These are phyloP conservation scores for Hyaloscypha hepaticicola DNA, from an alignment of 495 filamentous ascomycete species.

Conservation along the genomic window DNA sequence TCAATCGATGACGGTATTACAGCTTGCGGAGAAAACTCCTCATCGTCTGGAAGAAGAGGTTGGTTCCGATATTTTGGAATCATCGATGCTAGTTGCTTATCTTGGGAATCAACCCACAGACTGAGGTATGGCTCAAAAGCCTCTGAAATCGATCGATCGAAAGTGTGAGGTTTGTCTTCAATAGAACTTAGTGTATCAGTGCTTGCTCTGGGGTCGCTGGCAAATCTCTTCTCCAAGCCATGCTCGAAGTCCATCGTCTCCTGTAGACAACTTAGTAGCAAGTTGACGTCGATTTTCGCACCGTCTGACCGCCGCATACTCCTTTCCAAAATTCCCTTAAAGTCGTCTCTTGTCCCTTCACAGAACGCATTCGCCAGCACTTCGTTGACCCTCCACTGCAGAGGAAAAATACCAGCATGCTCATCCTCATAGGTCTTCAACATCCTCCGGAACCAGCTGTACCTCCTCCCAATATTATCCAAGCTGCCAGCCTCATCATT, in stretches of 20 bases:
- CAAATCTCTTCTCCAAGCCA: constrained; percentile 79
- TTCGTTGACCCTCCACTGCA: constrained; percentile 87
- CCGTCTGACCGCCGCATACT: constrained; percentile 78
- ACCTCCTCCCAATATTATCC: constrained; percentile 94
- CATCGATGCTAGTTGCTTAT: constrained; percentile 80
- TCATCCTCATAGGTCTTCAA: constrained; percentile 96
- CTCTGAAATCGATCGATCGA: constrained; percentile 91
- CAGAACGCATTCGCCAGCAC: constrained; percentile 90
- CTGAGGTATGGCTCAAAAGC: constrained; percentile 97
- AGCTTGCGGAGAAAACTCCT: constrained; percentile 88
- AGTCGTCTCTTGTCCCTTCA: constrained; percentile 93
- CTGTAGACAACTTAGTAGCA: constrained; percentile 87
- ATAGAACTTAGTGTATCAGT: constrained; percentile 86
- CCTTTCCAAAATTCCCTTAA: constrained; percentile 84
- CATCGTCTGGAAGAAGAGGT: constrained; percentile 75
- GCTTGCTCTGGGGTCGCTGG: constrained; percentile 68
- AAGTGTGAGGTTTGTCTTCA: constrained; percentile 73
- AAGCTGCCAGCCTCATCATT: constrained; percentile 96
- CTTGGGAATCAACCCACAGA: constrained; percentile 95
- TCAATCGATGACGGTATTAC: constrained; percentile 94
- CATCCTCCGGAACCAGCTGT: constrained; percentile 95
- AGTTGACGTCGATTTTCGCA: constrained; percentile 83
- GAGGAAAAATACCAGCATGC: constrained; percentile 84
- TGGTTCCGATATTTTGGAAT: constrained; percentile 89
- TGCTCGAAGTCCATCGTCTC: constrained; percentile 98